Evolutionary conservation across 1,139 yeast genomes (phyloP), one percentile per base, ranked within the genome.

Genomic region (Lodderomyces orthopsilosis): DNA sequence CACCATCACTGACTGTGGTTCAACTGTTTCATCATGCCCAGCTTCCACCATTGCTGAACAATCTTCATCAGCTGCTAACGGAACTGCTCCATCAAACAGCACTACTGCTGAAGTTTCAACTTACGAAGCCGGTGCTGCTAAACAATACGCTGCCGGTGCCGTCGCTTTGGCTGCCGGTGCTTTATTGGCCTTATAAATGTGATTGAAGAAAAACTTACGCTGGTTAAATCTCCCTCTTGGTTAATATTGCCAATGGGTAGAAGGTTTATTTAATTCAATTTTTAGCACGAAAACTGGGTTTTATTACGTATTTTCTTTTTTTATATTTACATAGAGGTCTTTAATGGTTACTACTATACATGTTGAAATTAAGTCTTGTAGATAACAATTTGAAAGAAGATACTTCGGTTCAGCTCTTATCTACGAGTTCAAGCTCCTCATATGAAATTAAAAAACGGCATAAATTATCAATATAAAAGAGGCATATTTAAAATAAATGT

Each of bases 111-210:
- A 61, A 63, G 67, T 68, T 48, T 56, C 74, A 42, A 58, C 69
- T 49, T 68, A 55, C 63, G 69, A 61, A 55, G 74, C 65, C 65
- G 62, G 63, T 53, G 68, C 63, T 47, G 54, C 55, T 52, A 65
- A 53, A 57, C 65, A 61, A 57, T 61, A 50, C 59, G 66, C 68
- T 59, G 74, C 66, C 53, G 77, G 76, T 68, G 71, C 69, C 57
- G 75, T 70, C 58, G 77, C 74, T 57, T 59, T 71, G 57, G 74
- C 74, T 62, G 77, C 77, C 48, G 77, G 76, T 68, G 77, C 76
- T 66, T 68, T 71, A 61, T 70, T 72, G 61, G 76, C 75, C 66
- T 70, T 72, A 62, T 72, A 71, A 70, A 64, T 38, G 17, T 27
- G 17, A 37, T 32, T 33, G 17, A 5, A 28, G 17, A 14, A 28